A percentile compares a stretch with the other conserved stretches of the same genome.
phyloP scores from a whole-genome alignment of 306 rosid genomes.

The Corylus heterophylla region DNA sequence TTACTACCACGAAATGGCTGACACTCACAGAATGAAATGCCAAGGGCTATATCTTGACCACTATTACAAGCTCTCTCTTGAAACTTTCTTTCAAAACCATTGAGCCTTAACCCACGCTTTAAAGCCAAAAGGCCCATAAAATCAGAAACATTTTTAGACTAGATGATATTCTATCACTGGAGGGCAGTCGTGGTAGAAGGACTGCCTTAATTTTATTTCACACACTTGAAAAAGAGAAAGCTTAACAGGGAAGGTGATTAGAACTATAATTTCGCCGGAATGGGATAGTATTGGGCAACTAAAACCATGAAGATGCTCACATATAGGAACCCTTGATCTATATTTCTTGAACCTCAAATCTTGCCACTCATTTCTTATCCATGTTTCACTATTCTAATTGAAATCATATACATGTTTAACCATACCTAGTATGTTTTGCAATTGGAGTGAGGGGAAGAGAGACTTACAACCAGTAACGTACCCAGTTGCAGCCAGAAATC shows the following conservation, averaged over 20 bases:
- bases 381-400: background rate
- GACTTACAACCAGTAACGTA: conserved; percentile 38
- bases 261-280: background rate
- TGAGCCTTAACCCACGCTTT: background rate
- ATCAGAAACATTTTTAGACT: background rate
- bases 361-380: background rate
- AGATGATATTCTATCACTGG: background rate
- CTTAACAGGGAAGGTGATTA: background rate
- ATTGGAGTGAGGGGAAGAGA: background rate
- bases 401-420: background rate
- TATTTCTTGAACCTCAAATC: background rate
- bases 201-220: background rate
- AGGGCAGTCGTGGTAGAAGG: background rate
- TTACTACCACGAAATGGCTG: background rate
- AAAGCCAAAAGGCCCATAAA: background rate
- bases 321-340: background rate
- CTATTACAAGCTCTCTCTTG: background rate
- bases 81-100: background rate
- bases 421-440: background rate
- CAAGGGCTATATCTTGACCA: background rate
- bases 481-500: conserved; percentile 76
- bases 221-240: background rate
- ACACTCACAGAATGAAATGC: background rate
- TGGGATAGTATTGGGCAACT: background rate
- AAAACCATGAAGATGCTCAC: background rate